Base-by-base conservation (phyloP, 108 stramenopile species). In the Parietichytrium sp. region DNA sequence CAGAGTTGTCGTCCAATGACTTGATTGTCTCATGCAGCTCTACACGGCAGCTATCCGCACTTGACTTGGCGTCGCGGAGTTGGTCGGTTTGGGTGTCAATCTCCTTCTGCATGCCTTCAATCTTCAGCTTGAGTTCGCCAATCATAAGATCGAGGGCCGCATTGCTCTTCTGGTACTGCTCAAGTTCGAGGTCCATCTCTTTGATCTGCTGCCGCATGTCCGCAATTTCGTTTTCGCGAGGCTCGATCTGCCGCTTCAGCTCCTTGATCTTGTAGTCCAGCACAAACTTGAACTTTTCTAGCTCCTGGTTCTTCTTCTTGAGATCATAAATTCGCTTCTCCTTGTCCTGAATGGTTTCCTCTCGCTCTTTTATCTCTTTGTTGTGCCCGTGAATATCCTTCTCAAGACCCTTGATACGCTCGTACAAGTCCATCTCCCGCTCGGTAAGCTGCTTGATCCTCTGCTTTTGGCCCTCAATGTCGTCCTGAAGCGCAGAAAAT, bases 281-380 rank as follows among this genome's bases (percentile, higher is more conserved):
- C 15, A 91, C 90, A 49, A 91, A 91, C 82, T 91, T 91, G 83
- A 90, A 91, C 53, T 91, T 91, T 54, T 91, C 91, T 23, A 91
- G 87, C 87, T 91, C 88, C 49, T 91, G 91, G 55, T 91, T 91
- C 79, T 90, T 90, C 88, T 91, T 91, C 78, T 91, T 91, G 25
- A 91, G 84, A 33, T 90, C 91, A 48, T 90, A 90, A 48, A 91
- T 91, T 48, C 86, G 83, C 84, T 89, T 89, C 84, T 91, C 91
- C 81, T 89, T 89, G 47, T 89, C 89, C 25, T 86, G 86, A 31
- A 91, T 91, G 12, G 85, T 85, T 48, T 84, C 88, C 51, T 91
- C 91, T 29, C 89, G 55, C 49, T 61, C 55, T 80, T 86, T 86
- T 47, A 90, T 91, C 55, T 87, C 86, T 83, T 51, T 80, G 49